Base-by-base conservation (phyloP, 2,329 filamentous ascomycete species). In the Xylaria sp. region DNA sequence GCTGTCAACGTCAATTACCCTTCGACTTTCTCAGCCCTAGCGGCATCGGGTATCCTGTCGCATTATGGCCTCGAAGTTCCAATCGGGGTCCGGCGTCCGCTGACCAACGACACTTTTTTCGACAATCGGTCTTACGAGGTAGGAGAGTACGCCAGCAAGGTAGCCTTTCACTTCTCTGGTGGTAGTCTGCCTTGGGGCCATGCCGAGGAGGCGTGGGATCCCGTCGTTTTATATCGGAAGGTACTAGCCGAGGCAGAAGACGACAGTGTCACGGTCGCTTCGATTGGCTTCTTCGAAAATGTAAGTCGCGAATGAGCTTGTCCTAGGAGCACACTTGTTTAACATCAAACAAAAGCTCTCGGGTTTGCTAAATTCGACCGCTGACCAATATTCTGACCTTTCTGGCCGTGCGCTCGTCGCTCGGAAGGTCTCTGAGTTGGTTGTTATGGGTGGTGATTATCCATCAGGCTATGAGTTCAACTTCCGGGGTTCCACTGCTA, bases 361-460 rank as follows among this genome's bases (percentile, higher is more conserved):
- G 1, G 81, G 71, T 0, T 76, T 87, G 4, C 76, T 87, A 15
- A 80, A 83, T 68, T 84, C 84, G 15, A 77, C 79, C 0, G 74
- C 79, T 0, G 85, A 87, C 68, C 44, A 49, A 0, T 74, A 79
- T 66, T 83, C 82, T 0, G 51, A 74, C 9, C 77, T 85, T 11
- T 68, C 74, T 9, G 84, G 85, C 0, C 75, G 72, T 1, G 79
- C 79, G 9, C 80, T 87, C 1, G 69, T 87, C 26, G 68, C 76
- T 1, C 63, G 69, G 10, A 87, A 87, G 70, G 84, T 87, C 2
- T 73, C 74, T 0, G 81, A 87, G 73, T 77, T 87, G 1, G 82
- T 87, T 1, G 72, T 87, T 6, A 87, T 87, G 85, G 86, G 85
- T 28, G 85, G 85, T 13, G 74, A 66, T 6, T 87, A 86, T 64